A percentile compares a stretch with the other conserved stretches of the same genome.
Conservation (phyloP, 495 filamentous ascomycete genomes). For the Penicillium chermesinum region DNA sequence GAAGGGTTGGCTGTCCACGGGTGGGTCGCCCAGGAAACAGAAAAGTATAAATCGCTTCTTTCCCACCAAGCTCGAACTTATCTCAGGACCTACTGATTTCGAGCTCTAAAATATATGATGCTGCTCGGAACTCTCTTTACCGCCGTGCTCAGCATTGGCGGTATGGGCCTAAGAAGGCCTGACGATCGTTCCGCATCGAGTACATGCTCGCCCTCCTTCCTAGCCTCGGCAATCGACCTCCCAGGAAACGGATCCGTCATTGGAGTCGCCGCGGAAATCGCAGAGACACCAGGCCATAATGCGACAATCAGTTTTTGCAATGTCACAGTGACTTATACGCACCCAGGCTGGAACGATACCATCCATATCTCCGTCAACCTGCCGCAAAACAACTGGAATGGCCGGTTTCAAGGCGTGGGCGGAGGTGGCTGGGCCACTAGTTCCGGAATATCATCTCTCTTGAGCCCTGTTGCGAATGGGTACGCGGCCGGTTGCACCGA, state of each 20-base stretch:
- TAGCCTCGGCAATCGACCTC: neutral
- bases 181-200: neutral
- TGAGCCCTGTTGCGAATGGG: conserved; percentile 6
- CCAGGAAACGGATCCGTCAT: neutral
- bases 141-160: neutral
- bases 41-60: too few species aligned
- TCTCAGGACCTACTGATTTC: too few species aligned
- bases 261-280: neutral
- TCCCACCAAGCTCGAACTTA: too few species aligned
- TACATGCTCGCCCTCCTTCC: neutral
- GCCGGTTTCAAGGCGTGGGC: conserved; percentile 35
- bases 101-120: too few species aligned
- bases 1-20: too few species aligned
- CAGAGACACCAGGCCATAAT: neutral
- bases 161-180: neutral
- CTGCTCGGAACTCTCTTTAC: neutral
- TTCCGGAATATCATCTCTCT: conserved; percentile 3
- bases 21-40: too few species aligned
- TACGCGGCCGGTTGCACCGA: conserved; percentile 37
- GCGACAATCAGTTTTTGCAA: conserved; percentile 1
- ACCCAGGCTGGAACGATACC: conserved; percentile 34
- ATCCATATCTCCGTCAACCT: conserved; percentile 35
- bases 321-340: conserved; percentile 25
- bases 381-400: conserved; percentile 38
- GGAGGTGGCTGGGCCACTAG: conserved; percentile 41